A percentile compares a stretch with the other conserved stretches of the same genome.
These are phyloP conservation scores for Suhomyces coccinellae DNA, from an alignment of 1,139 yeast species.

Conservation along the genomic window DNA sequence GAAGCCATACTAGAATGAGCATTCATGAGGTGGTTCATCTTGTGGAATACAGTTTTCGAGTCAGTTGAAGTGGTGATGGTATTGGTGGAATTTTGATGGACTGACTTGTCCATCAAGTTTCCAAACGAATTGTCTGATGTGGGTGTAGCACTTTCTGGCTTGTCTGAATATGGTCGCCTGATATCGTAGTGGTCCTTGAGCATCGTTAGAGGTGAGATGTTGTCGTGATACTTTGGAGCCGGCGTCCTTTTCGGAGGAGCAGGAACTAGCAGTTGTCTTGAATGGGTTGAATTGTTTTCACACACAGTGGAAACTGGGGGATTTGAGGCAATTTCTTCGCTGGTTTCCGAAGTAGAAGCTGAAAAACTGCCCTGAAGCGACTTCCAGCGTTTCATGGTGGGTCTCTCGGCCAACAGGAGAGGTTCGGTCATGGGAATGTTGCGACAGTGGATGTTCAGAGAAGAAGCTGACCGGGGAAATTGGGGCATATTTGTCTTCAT, in stretches of 20 bases:
- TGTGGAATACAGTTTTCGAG: neutral
- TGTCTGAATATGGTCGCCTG: constrained; percentile 20
- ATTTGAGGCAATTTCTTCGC: too few relatives aligned
- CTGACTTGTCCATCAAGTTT: constrained; percentile 14
- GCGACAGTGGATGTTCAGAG: constrained; percentile 12
- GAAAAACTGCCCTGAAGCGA: constrained; percentile 12
- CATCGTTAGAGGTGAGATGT: constrained; percentile 33
- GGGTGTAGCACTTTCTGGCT: constrained; percentile 2
- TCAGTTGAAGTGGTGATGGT: constrained; percentile 14
- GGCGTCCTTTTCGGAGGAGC: neutral
- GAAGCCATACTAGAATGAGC: neutral
- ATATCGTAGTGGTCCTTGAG: constrained; percentile 33
- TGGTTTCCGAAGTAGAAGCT: too few relatives aligned
- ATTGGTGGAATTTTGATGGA: constrained; percentile 11
- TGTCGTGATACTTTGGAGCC: constrained; percentile 3
- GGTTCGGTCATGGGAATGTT: constrained; percentile 23
- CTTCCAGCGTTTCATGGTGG: constrained; percentile 26
- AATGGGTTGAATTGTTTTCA: neutral
- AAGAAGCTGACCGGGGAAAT: constrained; percentile 8
- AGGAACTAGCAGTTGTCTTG: too few relatives aligned
- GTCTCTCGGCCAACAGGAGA: neutral
- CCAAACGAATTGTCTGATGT: constrained; percentile 26
- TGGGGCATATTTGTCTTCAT: constrained; percentile 9
- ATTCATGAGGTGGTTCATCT: neutral
- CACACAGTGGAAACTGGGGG: too few relatives aligned